Base-by-base conservation (phyloP, 129 eudicot species). In the Mikania micrantha region DNA sequence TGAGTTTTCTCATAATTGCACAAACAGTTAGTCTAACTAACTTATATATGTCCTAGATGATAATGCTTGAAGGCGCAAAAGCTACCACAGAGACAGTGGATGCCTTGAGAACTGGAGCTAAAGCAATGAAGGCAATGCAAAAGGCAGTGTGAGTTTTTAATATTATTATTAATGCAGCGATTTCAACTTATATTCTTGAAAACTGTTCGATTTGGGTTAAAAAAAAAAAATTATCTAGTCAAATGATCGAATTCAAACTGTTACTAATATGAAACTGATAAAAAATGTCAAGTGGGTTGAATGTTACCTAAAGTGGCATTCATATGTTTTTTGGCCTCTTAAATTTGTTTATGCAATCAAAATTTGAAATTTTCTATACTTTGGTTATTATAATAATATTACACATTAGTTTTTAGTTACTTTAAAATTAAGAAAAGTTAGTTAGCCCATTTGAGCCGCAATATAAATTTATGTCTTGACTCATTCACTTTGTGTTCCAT, bases 1-100 rank as follows among this genome's bases (percentile, higher is more conserved):
- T n/a, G n/a, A n/a, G n/a, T n/a, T n/a, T 4, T 4, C 36, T 27
- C 13, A 12, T 56, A 27, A 25, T 27, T 70, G 40, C 35, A 21
- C 9, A 17, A 64, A 32, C 5, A 35, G 9, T 32, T 28, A 34
- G 2, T 28, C 6, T 41, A 41, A 60, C 21, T 41, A 21, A 24
- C 44, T 5, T 64, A 64, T 54, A 27, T 45, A 27, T 63, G 16
- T 9, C 3, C 24, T 39, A 79, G 88, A 83, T 79, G 85, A 79
- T 79, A 68, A 72, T 79, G 84, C 80, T 83, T 68, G 88, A 83
- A 83, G 88, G 88, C 64, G 85, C 88, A 76, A 83, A 79, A 83
- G 88, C 32, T 4, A 28, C 4, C 32, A 28, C 32, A 4, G 87
- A 78, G 76, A 75, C 87, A 2, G 87, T 82, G 44, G 87, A 78